phyloP scores from a whole-genome alignment of 129 eudicot genomes.

The Pulicaria dysenterica region DNA sequence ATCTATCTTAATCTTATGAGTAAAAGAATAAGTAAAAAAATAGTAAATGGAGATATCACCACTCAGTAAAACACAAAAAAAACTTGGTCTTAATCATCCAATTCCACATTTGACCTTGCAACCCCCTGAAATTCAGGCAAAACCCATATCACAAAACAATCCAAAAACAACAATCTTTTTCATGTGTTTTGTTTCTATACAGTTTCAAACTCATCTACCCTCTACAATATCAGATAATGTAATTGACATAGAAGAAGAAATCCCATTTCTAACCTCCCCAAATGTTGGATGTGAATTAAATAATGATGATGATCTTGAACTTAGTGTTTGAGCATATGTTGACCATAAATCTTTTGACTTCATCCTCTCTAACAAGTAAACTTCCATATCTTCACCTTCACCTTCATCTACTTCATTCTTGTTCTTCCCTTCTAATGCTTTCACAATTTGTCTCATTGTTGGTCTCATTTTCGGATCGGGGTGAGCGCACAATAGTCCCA shows the following conservation, averaged over 20 bases:
- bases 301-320: slow-evolving; percentile 37
- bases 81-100: slow-evolving; percentile 7
- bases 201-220: slow-evolving; percentile 50
- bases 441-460: slow-evolving; percentile 73
- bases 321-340: slow-evolving; percentile 35
- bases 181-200: slow-evolving; percentile 12
- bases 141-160: slow-evolving; percentile 35
- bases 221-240: slow-evolving; percentile 52
- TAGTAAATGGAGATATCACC: too few species aligned
- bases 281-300: slow-evolving; percentile 51
- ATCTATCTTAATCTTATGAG: too few species aligned
- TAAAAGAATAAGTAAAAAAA: too few species aligned
- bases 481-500: slow-evolving; percentile 67
- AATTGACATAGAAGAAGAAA: slow-evolving; percentile 55
- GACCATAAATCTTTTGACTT: slow-evolving; percentile 47
- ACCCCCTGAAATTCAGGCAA: slow-evolving; percentile 36
- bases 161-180: background rate
- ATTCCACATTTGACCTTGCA: slow-evolving; percentile 8
- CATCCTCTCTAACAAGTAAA: slow-evolving; percentile 50
- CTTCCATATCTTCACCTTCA: slow-evolving; percentile 56
- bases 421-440: slow-evolving; percentile 54
- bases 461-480: slow-evolving; percentile 59
- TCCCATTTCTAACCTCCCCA: slow-evolving; percentile 55
- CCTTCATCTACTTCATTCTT: slow-evolving; percentile 57
- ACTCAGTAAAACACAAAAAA: background rate